Evolutionary conservation across 1,139 yeast genomes (phyloP).

Genomic region (Saccharomycopsis crataegensis): DNA sequence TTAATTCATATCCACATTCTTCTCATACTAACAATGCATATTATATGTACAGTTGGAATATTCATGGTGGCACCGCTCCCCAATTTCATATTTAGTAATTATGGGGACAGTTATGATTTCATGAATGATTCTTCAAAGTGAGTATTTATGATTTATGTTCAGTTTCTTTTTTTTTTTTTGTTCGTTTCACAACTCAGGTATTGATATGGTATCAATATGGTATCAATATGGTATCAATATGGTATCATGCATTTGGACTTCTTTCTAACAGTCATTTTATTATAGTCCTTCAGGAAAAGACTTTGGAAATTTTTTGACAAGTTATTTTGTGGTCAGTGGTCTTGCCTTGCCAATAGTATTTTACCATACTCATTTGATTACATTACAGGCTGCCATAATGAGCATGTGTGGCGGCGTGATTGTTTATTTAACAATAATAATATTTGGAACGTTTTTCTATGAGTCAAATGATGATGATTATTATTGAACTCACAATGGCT

Average conservation of each 20-base stretch:
- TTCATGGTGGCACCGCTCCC: constrained; percentile 71
- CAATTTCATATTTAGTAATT: constrained; percentile 41
- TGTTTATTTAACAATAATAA: constrained; percentile 63
- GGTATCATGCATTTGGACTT: neutral
- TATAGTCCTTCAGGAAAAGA: constrained; percentile 45
- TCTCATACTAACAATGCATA: constrained; percentile 1
- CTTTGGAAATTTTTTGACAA: constrained; percentile 55
- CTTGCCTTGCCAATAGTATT: constrained; percentile 57
- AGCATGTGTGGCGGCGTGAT: constrained; percentile 64
- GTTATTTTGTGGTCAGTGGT: constrained; percentile 62
- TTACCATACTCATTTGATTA: constrained; percentile 52
- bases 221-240: too few species aligned
- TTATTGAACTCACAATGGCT: constrained; percentile 1
- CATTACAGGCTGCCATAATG: constrained; percentile 53
- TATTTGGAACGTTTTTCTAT: constrained; percentile 63
- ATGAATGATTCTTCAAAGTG: constrained; percentile 46
- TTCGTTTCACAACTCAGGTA: too few species aligned
- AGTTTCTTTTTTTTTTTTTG: neutral
- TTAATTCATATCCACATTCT: neutral
- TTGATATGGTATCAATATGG: too few species aligned
- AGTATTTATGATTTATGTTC: constrained; percentile 10
- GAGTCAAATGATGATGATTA: constrained; percentile 44
- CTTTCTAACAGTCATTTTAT: constrained; percentile 24
- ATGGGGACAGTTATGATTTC: constrained; percentile 43
- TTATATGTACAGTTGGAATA: constrained; percentile 34